Percentiles rank a stretch among this genome's conserved stretches.
phyloP scores from a whole-genome alignment of 1,139 yeast species.

The Trichomonascaceae sp. region DNA sequence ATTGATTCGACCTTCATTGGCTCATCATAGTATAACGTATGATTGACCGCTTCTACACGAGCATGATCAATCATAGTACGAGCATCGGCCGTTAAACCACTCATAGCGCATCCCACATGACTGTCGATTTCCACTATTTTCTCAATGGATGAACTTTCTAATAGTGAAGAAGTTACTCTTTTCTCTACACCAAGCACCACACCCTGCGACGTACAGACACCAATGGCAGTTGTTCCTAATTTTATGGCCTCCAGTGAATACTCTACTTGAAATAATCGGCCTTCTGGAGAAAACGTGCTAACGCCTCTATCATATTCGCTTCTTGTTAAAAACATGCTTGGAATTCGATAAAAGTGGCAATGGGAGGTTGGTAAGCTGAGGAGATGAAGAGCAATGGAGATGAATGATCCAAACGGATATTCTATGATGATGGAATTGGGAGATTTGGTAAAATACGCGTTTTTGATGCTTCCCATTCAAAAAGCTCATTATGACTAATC shows the following conservation, averaged over 20 bases:
- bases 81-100: conserved; percentile 98
- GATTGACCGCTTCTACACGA: conserved; percentile 77
- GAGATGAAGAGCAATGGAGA: neutral
- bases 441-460: too few relatives aligned
- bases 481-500: neutral
- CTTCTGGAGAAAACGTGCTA: conserved; percentile 97
- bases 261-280: conserved; percentile 96
- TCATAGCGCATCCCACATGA: conserved; percentile 98
- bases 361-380: conserved; percentile 2
- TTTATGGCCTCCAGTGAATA: conserved; percentile 97
- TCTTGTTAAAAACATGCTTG: conserved; percentile 86
- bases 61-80: conserved; percentile 99
- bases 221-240: conserved; percentile 95
- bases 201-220: conserved; percentile 94
- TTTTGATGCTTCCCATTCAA: too few relatives aligned
- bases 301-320: conserved; percentile 99
- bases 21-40: conserved; percentile 86
- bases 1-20: conserved; percentile 87
- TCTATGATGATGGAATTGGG: too few relatives aligned
- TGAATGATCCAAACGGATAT: too few relatives aligned
- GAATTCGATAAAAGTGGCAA: conserved; percentile 2
- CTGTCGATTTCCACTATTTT: conserved; percentile 91
- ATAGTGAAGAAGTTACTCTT: conserved; percentile 85
- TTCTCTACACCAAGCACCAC: conserved; percentile 95
- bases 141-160: conserved; percentile 91